These are phyloP conservation scores for Lentinula aciculospora DNA, from an alignment of 768 basidiomycete species.

Conservation along the genomic window DNA sequence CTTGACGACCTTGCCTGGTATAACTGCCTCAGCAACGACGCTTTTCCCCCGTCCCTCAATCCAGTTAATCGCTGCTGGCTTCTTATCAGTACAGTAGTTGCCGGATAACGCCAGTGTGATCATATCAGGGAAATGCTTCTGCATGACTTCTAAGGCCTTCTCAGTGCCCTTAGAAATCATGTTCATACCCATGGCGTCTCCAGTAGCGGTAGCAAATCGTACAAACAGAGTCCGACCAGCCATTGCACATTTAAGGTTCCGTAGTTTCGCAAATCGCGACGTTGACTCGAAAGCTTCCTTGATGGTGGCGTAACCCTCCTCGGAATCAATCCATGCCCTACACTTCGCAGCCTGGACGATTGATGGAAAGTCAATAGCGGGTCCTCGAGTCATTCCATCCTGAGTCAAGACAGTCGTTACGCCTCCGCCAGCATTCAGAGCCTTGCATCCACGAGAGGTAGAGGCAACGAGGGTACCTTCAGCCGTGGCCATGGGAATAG, in stretches of 20 bases:
- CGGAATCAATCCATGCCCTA: slow-evolving; percentile 80
- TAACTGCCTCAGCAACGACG: slow-evolving; percentile 91
- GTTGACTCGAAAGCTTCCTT: slow-evolving; percentile 91
- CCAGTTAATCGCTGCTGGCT: slow-evolving; percentile 99
- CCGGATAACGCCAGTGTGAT: slow-evolving; percentile 85
- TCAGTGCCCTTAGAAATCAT: slow-evolving; percentile 99
- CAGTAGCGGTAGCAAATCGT: slow-evolving; percentile 90
- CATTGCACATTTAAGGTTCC: slow-evolving; percentile 80
- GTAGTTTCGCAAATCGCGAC: slow-evolving; percentile 85
- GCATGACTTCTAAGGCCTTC: slow-evolving; percentile 81
- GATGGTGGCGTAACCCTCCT: slow-evolving; percentile 70
- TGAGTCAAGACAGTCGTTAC: slow-evolving; percentile 89
- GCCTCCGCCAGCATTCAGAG: slow-evolving; percentile 92
- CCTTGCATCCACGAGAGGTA: slow-evolving; percentile 95
- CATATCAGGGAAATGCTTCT: slow-evolving; percentile 85
- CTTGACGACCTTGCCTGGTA: slow-evolving; percentile 86
- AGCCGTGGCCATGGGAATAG: slow-evolving; percentile 99
- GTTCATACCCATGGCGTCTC: slow-evolving; percentile 99
- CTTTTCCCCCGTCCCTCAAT: slow-evolving; percentile 98
- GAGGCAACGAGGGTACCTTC: slow-evolving; percentile 98
- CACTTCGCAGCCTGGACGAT: slow-evolving; percentile 77
- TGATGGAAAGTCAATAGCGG: slow-evolving; percentile 93
- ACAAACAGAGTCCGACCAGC: slow-evolving; percentile 93
- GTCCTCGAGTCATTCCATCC: slow-evolving; percentile 97
- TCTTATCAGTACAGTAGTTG: slow-evolving; percentile 99